A percentile compares a stretch with the other conserved stretches of the same genome.
Conservation (phyloP, 2,329 filamentous ascomycete species). For the Lasiodiplodia citricola region DNA sequence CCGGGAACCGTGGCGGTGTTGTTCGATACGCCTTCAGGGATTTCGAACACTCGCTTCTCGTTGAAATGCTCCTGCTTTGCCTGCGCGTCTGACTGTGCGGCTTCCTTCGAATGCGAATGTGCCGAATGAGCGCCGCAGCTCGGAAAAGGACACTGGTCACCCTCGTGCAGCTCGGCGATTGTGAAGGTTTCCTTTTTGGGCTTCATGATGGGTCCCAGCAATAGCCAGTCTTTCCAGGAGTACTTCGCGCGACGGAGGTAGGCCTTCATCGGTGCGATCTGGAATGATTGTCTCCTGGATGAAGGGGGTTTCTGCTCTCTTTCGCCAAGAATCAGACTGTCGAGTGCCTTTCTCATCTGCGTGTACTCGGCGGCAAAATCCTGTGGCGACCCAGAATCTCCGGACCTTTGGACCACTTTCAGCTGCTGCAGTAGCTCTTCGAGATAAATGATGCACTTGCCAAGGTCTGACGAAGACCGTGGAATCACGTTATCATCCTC, state of each 20-base stretch:
- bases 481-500: too few relatives aligned
- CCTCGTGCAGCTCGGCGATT: background rate
- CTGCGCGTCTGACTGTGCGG: background rate
- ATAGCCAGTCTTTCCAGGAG: conserved; percentile 10
- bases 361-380: background rate
- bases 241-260: conserved; percentile 5
- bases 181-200: background rate
- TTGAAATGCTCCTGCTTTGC: too few relatives aligned
- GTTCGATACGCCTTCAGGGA: background rate
- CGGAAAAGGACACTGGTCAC: background rate
- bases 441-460: background rate
- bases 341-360: background rate
- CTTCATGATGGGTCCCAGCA: background rate
- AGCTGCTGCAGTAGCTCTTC: background rate
- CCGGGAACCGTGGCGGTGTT: too few relatives aligned
- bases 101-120: background rate
- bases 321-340: background rate
- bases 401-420: background rate
- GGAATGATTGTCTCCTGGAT: background rate
- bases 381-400: background rate
- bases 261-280: background rate
- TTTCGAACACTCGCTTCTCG: background rate
- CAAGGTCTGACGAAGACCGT: background rate
- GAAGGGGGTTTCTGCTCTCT: background rate
- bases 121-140: background rate